These are phyloP conservation scores for Thielaviopsis ethacetica DNA, from an alignment of 2,329 filamentous ascomycete genomes.

Conservation along the genomic window DNA sequence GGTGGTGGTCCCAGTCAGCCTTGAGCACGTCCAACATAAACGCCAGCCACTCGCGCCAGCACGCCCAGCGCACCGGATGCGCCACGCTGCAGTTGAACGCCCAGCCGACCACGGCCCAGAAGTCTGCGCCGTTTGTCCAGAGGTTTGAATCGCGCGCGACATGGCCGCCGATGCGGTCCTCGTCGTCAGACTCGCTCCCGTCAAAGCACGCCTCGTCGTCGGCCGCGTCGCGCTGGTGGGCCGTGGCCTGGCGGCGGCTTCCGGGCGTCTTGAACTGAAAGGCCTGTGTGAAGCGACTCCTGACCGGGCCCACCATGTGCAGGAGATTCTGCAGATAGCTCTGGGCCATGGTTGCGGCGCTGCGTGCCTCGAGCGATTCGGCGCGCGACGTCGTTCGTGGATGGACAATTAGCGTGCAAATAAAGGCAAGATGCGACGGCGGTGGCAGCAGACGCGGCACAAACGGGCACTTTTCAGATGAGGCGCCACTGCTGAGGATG, in stretches of 20 bases:
- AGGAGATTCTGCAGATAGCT: conserved; percentile 54
- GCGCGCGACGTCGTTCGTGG: conserved; percentile 63
- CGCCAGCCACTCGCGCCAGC: conserved; percentile 68
- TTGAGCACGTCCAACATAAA: conserved; percentile 68
- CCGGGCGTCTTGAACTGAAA: conserved; percentile 44
- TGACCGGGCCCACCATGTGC: conserved; percentile 48
- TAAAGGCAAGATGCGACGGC: conserved; percentile 55
- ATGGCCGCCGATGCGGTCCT: conserved; percentile 37
- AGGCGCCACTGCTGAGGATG: conserved; percentile 38
- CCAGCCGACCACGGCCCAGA: conserved; percentile 85
- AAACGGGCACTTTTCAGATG: conserved; percentile 15
- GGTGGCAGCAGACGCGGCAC: conserved; percentile 40
- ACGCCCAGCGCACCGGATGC: conserved; percentile 58
- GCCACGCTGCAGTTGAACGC: conserved; percentile 74
- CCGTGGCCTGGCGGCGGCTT: conserved; percentile 14
- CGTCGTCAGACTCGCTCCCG: conserved; percentile 25
- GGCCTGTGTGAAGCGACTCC: conserved; percentile 51
- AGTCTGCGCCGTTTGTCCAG: conserved; percentile 64
- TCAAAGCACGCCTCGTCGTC: conserved; percentile 27
- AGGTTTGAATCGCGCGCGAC: conserved; percentile 50
- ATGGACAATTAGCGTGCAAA: conserved; percentile 70
- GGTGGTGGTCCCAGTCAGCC: conserved; percentile 41
- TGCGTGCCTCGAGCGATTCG: conserved; percentile 39
- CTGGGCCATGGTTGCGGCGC: conserved; percentile 50
- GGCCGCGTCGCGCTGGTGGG: conserved; percentile 18